A percentile compares a stretch with the other conserved stretches of the same genome.
These are phyloP conservation scores for Syzygium jambos DNA, from an alignment of 345 rosid species.

Conservation along the genomic window DNA sequence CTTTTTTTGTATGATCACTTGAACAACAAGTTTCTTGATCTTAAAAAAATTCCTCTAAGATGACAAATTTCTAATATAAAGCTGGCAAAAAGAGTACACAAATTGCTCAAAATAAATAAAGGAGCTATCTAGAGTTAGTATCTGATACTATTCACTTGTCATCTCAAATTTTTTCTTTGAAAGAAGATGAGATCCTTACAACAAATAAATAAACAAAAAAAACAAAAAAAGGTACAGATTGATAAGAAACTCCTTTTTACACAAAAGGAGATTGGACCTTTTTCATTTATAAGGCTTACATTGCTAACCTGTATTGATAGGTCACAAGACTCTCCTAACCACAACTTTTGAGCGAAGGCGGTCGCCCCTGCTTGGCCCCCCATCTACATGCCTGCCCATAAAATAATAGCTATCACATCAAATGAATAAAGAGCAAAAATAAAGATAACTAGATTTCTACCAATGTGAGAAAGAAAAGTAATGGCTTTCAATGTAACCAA, in stretches of 20 bases:
- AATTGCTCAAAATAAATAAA: not conserved
- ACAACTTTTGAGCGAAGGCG: no score
- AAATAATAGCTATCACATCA: no score
- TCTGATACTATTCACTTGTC: no score
- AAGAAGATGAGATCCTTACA: not conserved
- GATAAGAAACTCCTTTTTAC: not conserved
- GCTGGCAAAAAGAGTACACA: not conserved
- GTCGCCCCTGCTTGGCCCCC: not conserved
- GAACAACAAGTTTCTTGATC: not conserved
- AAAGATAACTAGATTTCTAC: no score
- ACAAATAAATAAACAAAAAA: not conserved
- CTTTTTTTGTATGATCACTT: not conserved
- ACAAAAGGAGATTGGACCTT: not conserved
- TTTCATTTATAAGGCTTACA: not conserved
- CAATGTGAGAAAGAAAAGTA: not conserved
- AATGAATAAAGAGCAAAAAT: no score
- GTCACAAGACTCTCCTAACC: not conserved
- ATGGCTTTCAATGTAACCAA: not conserved
- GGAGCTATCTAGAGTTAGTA: no score
- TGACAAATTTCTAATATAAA: not conserved
- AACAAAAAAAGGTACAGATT: accelerated
- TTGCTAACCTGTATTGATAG: not conserved
- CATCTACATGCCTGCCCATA: not conserved
- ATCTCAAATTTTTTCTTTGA: not conserved
- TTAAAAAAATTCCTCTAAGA: not conserved